phyloP scores from a whole-genome alignment of 2,329 filamentous ascomycete species.

The Colletotrichum navitas region DNA sequence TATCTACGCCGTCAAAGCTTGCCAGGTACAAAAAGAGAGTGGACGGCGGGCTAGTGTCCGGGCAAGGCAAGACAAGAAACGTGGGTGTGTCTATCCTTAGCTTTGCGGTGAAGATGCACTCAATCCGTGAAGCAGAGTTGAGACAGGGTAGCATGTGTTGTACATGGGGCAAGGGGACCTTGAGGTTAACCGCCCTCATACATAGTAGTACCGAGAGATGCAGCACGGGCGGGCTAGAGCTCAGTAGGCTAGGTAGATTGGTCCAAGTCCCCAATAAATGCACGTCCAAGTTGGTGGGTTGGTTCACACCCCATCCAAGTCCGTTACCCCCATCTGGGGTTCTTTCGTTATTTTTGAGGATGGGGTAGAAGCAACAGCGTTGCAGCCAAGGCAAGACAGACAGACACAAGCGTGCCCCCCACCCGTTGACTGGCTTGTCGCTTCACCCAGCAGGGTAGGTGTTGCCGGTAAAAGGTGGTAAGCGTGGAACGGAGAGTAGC shows the following conservation, averaged over 20 bases:
- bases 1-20: conserved; percentile 32
- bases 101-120: conserved; percentile 37
- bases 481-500: conserved; percentile 11
- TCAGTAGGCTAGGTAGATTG: conserved; percentile 27
- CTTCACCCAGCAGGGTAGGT: conserved; percentile 19
- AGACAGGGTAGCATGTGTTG: conserved; percentile 30
- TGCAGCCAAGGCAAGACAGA: not conserved
- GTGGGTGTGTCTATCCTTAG: conserved; percentile 35
- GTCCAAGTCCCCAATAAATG: conserved; percentile 37
- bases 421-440: not conserved
- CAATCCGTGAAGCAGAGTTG: conserved; percentile 31
- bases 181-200: conserved; percentile 16
- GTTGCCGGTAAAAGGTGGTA: conserved; percentile 30
- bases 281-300: conserved; percentile 25
- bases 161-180: conserved; percentile 39
- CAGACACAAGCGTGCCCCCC: not conserved
- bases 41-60: conserved; percentile 29
- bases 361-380: not conserved
- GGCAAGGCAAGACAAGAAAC: conserved; percentile 30
- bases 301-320: not conserved
- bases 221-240: conserved; percentile 40
- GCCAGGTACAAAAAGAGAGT: conserved; percentile 16
- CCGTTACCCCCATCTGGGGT: not conserved
- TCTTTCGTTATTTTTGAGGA: not conserved
- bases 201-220: conserved; percentile 31